phyloP scores from a whole-genome alignment of 345 rosid genomes.

The Salix arbutifolia region DNA sequence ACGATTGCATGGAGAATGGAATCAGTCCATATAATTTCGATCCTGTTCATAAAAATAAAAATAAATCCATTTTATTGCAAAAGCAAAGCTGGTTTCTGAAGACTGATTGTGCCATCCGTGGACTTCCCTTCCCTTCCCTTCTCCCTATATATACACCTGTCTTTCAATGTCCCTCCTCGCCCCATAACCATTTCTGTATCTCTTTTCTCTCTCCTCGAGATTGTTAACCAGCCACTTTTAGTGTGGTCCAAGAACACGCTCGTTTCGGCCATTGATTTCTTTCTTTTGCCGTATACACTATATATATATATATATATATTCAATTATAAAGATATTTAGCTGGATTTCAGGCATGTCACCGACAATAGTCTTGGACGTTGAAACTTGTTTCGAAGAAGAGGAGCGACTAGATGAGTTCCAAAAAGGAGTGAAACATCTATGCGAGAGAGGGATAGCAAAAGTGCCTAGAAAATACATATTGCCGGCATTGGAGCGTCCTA shows the following conservation, averaged over 20 bases:
- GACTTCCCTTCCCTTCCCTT: not conserved
- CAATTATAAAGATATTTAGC: not conserved
- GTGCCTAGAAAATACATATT: conserved; percentile 34
- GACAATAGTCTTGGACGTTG: conserved; percentile 5
- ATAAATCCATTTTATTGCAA: not conserved
- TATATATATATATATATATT: too few relatives aligned
- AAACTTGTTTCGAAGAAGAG: not conserved
- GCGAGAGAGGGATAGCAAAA: conserved; percentile 23
- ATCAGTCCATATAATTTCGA: not conserved
- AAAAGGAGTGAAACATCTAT: conserved; percentile 33
- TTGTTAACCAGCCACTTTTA: not conserved
- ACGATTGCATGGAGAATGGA: not conserved
- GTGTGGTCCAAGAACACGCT: not conserved
- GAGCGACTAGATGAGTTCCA: conserved; percentile 21
- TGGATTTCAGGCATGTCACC: conserved; percentile 6
- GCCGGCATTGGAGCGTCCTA: conserved; percentile 30
- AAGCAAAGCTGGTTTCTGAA: conserved; percentile 9
- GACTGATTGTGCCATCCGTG: not conserved
- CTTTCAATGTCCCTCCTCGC: not conserved
- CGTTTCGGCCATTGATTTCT: not conserved
- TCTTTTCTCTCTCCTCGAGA: not conserved
- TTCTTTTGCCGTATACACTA: not conserved
- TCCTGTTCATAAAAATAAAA: not conserved
- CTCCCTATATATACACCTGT: not conserved
- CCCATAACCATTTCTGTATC: not conserved